These are phyloP conservation scores for Trichoderma lentiforme DNA, from an alignment of 2,329 filamentous ascomycete genomes.

Conservation along the genomic window DNA sequence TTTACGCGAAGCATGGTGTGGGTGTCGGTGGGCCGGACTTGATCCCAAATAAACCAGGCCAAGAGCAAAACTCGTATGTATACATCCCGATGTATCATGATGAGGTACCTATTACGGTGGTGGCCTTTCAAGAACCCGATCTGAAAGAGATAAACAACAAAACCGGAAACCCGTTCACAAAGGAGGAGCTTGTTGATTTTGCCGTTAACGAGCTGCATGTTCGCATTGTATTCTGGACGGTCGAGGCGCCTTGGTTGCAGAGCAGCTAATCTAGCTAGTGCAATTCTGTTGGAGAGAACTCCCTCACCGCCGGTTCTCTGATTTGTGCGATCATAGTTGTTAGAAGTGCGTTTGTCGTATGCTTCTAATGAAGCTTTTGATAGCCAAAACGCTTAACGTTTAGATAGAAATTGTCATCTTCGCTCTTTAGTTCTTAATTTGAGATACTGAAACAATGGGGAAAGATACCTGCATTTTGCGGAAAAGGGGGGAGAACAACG, in stretches of 20 bases:
- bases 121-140: conserved; percentile 1
- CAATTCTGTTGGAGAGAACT: background rate
- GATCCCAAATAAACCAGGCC: conserved; percentile 15
- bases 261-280: background rate
- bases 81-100: conserved; percentile 17
- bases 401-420: no score
- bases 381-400: no score
- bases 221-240: conserved; percentile 3
- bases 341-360: no score
- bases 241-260: background rate
- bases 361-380: no score
- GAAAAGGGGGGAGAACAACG: no score
- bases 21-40: conserved; percentile 22
- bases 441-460: no score
- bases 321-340: no score
- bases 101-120: background rate
- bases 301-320: no score
- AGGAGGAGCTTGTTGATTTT: conserved; percentile 22
- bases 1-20: conserved; percentile 18
- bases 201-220: conserved; percentile 9
- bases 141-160: conserved; percentile 4
- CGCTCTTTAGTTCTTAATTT: no score
- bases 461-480: no score
- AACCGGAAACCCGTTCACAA: conserved; percentile 19
- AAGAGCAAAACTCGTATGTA: conserved; percentile 21